Conservation (phyloP, 2,329 filamentous ascomycete species). For the Trichophyton schoenleinii region DNA sequence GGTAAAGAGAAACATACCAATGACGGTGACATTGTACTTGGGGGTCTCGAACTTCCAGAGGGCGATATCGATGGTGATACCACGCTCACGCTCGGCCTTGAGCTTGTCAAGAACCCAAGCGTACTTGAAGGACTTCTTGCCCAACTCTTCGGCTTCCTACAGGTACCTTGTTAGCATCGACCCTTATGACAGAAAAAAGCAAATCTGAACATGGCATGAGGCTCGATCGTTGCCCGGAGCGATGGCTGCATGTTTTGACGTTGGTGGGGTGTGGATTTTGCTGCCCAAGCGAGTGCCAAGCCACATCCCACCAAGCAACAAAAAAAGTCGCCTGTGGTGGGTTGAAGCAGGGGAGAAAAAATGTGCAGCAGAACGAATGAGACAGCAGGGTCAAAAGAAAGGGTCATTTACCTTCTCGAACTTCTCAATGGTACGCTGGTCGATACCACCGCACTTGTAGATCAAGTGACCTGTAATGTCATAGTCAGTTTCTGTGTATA, state of each 20-base stretch:
- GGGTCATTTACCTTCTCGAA: conserved; percentile 86
- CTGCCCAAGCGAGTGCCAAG: conserved; percentile 1
- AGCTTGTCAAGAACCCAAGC: conserved; percentile 99
- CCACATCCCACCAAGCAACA: not conserved
- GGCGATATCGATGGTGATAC: conserved; percentile 99
- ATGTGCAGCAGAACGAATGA: not conserved
- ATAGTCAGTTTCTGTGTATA: conserved; percentile 13
- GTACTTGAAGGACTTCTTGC: conserved; percentile 99
- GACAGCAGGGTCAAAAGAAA: not conserved
- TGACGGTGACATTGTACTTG: conserved; percentile 97
- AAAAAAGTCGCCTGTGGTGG: conserved; percentile 7
- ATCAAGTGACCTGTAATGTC: conserved; percentile 68
- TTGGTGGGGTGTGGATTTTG: conserved; percentile 8
- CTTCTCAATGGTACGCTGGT: conserved; percentile 99
- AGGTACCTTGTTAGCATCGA: conserved; percentile 13
- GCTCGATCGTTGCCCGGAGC: not conserved
- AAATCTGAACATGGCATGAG: not conserved
- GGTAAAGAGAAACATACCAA: conserved; percentile 48
- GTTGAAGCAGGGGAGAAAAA: conserved; percentile 15
- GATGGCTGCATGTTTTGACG: not conserved
- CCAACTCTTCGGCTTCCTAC: conserved; percentile 95
- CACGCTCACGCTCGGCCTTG: conserved; percentile 99
- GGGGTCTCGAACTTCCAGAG: conserved; percentile 99
- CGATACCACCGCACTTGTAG: conserved; percentile 99
- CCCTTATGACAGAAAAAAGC: not conserved